Conservation (phyloP, 164 flowering plant species). For the Umbilicus rupestris region DNA sequence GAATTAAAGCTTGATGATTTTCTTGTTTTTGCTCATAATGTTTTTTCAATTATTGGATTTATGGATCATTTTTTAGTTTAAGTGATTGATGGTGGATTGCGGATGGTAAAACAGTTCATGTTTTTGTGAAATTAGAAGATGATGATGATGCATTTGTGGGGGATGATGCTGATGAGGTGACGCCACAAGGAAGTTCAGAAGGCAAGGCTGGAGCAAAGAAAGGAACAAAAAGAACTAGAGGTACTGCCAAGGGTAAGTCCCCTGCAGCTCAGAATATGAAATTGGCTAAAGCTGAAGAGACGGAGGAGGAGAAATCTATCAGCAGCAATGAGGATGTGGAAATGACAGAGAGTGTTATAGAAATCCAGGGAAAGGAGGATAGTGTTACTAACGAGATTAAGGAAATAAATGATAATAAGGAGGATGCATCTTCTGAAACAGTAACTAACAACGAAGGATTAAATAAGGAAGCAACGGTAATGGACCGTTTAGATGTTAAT, state of each 20-base stretch:
- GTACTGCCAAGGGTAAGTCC: conserved; percentile 16
- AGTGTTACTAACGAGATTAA: background rate
- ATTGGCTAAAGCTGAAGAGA: background rate
- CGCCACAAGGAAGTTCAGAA: conserved; percentile 16
- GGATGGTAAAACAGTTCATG: background rate
- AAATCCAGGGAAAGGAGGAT: conserved; percentile 13
- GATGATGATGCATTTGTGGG: conserved; percentile 12
- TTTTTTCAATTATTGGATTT: too few species aligned
- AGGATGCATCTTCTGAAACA: conserved; percentile 6
- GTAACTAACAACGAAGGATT: conserved; percentile 1
- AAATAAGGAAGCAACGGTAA: conserved; percentile 8
- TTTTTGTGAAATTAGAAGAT: background rate
- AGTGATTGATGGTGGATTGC: background rate
- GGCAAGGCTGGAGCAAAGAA: conserved; percentile 21
- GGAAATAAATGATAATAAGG: background rate
- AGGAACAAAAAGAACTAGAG: conserved; percentile 17
- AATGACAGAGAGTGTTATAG: conserved; percentile 12
- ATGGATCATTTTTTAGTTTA: background rate
- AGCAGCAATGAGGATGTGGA: conserved; percentile 9
- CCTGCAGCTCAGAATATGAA: conserved; percentile 10
- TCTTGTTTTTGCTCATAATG: too few species aligned
- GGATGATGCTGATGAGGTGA: conserved; percentile 14
- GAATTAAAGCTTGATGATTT: too few species aligned
- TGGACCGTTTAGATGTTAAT: too few species aligned
- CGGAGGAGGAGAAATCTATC: conserved; percentile 10